Evolutionary conservation across 768 basidiomycete genomes (phyloP).

Genomic region (Mycena crocata): DNA sequence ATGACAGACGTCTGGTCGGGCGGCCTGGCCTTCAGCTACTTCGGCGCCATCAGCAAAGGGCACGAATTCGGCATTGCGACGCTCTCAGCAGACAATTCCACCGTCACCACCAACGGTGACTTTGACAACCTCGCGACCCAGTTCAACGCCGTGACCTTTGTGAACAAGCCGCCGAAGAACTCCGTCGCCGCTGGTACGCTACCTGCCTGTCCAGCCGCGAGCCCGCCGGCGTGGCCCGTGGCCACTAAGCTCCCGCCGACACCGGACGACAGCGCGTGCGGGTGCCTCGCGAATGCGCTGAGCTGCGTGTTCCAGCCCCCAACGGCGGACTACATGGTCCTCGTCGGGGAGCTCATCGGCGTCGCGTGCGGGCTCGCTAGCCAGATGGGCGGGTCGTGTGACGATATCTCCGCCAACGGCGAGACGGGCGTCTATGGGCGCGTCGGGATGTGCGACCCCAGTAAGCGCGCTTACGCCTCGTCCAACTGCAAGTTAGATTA

Average conservation of each 20-base stretch:
- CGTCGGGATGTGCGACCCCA: constrained; percentile 83
- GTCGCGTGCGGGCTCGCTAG: constrained; percentile 83
- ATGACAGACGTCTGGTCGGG: constrained; percentile 90
- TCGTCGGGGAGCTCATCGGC: constrained; percentile 73
- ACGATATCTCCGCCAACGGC: constrained; percentile 79
- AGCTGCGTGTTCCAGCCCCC: constrained; percentile 80
- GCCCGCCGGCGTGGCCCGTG: constrained; percentile 67
- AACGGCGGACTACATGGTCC: constrained; percentile 68
- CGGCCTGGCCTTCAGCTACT: constrained; percentile 91
- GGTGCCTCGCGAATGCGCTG: constrained; percentile 75
- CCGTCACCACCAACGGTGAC: constrained; percentile 76
- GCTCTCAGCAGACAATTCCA: constrained; percentile 70
- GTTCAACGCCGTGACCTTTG: constrained; percentile 60
- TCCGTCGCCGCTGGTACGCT: constrained; percentile 60
- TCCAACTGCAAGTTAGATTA: neutral
- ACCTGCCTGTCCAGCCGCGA: constrained; percentile 71
- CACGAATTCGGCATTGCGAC: constrained; percentile 92
- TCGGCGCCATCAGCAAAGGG: constrained; percentile 76
- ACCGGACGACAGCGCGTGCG: constrained; percentile 82
- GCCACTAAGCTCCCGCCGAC: constrained; percentile 85
- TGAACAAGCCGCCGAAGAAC: constrained; percentile 66
- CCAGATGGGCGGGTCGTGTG: constrained; percentile 68
- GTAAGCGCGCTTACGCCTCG: constrained; percentile 54
- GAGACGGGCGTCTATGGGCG: constrained; percentile 79
- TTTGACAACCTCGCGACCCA: constrained; percentile 73